Percentiles rank a stretch among this genome's conserved stretches.
These are phyloP conservation scores for Thraustotheca clavata DNA, from an alignment of 352 stramenopile species.

Conservation along the genomic window DNA sequence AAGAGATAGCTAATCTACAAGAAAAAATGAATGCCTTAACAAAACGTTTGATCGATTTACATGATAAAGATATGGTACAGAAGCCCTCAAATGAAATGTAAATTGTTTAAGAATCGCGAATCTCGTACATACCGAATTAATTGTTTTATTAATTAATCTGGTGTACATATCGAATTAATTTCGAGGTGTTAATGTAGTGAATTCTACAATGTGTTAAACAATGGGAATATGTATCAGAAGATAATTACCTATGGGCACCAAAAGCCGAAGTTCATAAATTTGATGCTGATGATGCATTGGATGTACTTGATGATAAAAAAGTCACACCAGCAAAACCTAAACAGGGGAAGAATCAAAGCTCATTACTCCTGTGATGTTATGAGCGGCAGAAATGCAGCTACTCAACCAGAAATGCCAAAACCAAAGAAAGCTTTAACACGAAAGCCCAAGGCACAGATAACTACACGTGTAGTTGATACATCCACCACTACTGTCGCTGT, in stretches of 20 bases:
- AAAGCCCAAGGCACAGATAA: background rate
- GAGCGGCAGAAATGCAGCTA: no score
- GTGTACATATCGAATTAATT: no score
- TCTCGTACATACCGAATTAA: no score
- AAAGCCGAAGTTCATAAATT: conserved; percentile 21
- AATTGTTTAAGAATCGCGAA: no score
- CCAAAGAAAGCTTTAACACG: background rate
- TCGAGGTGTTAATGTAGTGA: no score
- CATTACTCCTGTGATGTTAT: background rate
- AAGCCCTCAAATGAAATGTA: no score
- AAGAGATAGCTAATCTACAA: no score
- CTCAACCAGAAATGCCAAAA: no score
- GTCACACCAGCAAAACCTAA: conserved; percentile 1
- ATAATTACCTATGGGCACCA: conserved; percentile 34
- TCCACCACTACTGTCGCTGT: background rate
- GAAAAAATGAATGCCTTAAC: no score
- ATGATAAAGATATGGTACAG: no score
- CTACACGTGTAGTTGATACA: background rate
- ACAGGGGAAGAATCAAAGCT: background rate
- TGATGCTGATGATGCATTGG: conserved; percentile 28
- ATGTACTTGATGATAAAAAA: conserved; percentile 25
- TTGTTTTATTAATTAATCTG: no score
- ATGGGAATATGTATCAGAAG: conserved; percentile 58
- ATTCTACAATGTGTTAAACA: conserved; percentile 55
- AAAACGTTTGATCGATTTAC: no score